Evolutionary conservation across 441 rosid species (phyloP), one percentile per base, ranked within the genome.

Genomic region (Isatis lusitanica): DNA sequence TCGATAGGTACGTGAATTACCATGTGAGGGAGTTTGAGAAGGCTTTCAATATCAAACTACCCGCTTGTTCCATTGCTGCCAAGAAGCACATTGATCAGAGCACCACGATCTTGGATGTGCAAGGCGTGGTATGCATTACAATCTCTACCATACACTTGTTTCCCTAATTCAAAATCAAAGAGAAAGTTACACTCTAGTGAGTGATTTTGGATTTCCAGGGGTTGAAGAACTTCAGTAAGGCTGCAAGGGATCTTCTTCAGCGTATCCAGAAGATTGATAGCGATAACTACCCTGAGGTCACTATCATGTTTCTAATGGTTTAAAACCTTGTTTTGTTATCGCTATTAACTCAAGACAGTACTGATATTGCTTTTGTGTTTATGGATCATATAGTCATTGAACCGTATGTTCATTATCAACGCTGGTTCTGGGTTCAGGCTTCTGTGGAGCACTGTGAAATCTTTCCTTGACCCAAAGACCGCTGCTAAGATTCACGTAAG

Each of bases 391-490:
- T 86, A 94, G 98, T 89, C 97, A 40, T 92, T 94, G 69, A 83
- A 83, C 83, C 97, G 93, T 79, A 92, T 94, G 98, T 92, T 85
- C 83, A 94, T 94, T 80, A 94, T 92, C 85, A 94, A 94, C 74
- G 96, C 97, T 78, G 98, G 98, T 78, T 85, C 94, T 77, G 98
- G 98, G 57, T 94, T 94, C 85, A 92, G 97, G 86, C 85, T 94
- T 60, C 67, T 94, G 77, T 94, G 97, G 97, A 92, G 83, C 83
- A 92, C 97, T 17, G 87, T 94, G 10, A 94, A 92, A 81, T 81
- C 84, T 65, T 94, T 94, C 84, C 82, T 94, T 47, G 98, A 94
- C 83, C 96, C 98, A n/a, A 94, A 89, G 78, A 94, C 98, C 44
- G 87, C 97, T 57, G 88, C 96, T 70, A 94, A 94, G 86, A 94